Conservation (phyloP, 768 basidiomycete species). For the Phaeotremella skinneri region DNA sequence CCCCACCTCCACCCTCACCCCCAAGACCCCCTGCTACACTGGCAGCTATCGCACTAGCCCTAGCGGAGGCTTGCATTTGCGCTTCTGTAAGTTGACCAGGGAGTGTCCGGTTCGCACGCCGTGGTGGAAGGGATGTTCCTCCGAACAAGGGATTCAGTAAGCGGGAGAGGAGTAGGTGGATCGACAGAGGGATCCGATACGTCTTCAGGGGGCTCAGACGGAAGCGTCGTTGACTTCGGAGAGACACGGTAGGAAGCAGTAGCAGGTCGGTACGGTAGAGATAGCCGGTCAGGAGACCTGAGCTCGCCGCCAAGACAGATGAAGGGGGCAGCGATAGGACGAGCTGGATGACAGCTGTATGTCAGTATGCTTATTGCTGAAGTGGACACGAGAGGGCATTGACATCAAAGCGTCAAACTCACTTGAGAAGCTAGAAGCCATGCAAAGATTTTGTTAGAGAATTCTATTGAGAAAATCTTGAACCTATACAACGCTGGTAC, state of each 20-base stretch:
- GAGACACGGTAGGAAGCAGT: constrained; percentile 52
- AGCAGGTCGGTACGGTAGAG: constrained; percentile 80
- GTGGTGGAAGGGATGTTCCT: constrained; percentile 59
- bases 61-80: constrained; percentile 26
- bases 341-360: constrained; percentile 57
- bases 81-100: constrained; percentile 57
- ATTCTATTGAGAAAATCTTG: constrained; percentile 67
- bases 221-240: constrained; percentile 16
- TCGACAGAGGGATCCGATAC: constrained; percentile 68
- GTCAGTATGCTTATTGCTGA: constrained; percentile 3
- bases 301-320: constrained; percentile 61
- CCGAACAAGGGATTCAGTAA: constrained; percentile 69
- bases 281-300: constrained; percentile 70
- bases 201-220: constrained; percentile 55
- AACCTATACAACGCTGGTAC: constrained; percentile 75
- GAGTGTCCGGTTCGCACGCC: constrained; percentile 69
- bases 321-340: constrained; percentile 66
- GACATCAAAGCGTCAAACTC: constrained; percentile 23
- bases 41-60: constrained; percentile 63
- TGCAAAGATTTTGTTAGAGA: constrained; percentile 72
- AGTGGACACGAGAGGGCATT: constrained; percentile 3
- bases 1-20: constrained; percentile 26
- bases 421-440: constrained; percentile 75
- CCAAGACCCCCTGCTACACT: constrained; percentile 58
- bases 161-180: constrained; percentile 60